These are phyloP conservation scores for Acrasis kona DNA, from an alignment of 78 protist species.

Conservation along the genomic window DNA sequence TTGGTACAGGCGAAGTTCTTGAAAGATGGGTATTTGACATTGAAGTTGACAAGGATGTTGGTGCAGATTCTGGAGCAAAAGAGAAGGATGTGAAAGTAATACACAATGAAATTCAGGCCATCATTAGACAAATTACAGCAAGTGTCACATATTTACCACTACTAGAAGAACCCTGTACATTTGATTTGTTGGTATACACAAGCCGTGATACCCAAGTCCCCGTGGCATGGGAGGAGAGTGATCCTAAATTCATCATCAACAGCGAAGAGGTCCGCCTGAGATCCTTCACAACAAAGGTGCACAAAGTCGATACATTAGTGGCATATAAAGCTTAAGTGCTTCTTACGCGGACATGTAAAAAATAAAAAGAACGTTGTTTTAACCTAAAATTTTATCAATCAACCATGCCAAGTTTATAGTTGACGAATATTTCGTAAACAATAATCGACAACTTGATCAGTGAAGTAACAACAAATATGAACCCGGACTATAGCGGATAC, in stretches of 20 bases:
- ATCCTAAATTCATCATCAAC: constrained; percentile 76
- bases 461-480: no score
- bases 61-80: neutral
- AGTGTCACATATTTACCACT: constrained; percentile 90
- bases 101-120: constrained; percentile 85
- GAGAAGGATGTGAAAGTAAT: constrained; percentile 70
- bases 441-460: no score
- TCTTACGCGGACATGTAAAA: no score
- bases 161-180: constrained; percentile 68
- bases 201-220: constrained; percentile 32
- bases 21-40: constrained; percentile 98
- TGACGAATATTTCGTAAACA: no score
- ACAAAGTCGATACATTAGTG: constrained; percentile 45
- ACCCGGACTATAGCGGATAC: no score
- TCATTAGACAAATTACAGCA: constrained; percentile 94
- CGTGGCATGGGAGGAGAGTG: constrained; percentile 87
- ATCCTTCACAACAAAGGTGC: constrained; percentile 84
- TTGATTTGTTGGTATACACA: constrained; percentile 94
- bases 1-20: constrained; percentile 48
- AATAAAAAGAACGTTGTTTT: no score
- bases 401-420: no score
- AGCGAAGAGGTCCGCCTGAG: constrained; percentile 79
- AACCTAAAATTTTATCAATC: no score
- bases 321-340: constrained; percentile 15
- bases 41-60: constrained; percentile 43